Base-by-base conservation (phyloP, 208 protist species). In the Trypanosoma scelopori region DNA sequence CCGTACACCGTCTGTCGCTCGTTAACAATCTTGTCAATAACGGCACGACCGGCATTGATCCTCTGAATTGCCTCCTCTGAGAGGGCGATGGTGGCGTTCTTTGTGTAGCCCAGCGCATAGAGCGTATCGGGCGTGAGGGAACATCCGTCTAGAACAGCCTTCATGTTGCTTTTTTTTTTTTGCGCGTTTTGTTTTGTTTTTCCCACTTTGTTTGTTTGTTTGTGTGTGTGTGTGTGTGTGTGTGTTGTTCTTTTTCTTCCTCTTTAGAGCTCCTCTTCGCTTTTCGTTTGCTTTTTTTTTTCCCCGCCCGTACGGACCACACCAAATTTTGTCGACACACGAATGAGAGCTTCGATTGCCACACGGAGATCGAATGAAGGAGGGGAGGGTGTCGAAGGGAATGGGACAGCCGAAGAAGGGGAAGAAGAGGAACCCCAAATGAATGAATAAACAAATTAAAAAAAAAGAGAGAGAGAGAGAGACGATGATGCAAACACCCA, bases 1-100 rank as follows among this genome's bases (percentile, higher is more conserved):
- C 89, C 89, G 64, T 95, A 95, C 1, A 74, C 80, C 0, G 55
- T 68, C 43, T 66, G 58, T 22, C 39, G 41, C 27, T 65, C 57
- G n/a, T 53, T 25, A 7, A 74, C 58, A 56, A 74, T 66, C 41
- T 68, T 67, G 52, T 74, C 69, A 41, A 74, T 66, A 49, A 74
- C 69, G 3, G 53, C 53, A 35, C 69, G 69, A 3, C 39, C 69
- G 30, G 50, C 55, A 16, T 57, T 50, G 16, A 74, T 68, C 23
- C 51, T 41, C 16, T 25, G 1, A 18, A 66, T 30, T 6, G 69
- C 69, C 5, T 51, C 41, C 6, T 61, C 43, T 4, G 60, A 16
- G 18, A 74, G 9, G 0, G 45, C 51, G 28, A 74, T 74, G 0
- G 47, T 60, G 55, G 61, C 13, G 25, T 18, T 23, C 27, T 18